These are phyloP conservation scores for Xylariaceae sp. DNA, from an alignment of 2,329 filamentous ascomycete species.

Conservation along the genomic window DNA sequence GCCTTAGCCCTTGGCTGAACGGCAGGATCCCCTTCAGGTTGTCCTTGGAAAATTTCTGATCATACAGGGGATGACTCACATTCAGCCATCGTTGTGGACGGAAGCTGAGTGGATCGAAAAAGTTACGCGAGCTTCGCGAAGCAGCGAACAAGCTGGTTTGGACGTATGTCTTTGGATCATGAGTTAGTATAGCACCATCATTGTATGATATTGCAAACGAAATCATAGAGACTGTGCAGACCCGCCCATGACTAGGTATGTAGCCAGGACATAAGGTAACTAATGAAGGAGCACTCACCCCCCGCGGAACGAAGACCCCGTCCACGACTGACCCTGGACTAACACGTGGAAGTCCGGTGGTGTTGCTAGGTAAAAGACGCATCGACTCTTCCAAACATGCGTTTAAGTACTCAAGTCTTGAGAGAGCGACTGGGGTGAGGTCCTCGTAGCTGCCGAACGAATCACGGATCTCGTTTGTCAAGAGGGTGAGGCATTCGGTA, in stretches of 20 bases:
- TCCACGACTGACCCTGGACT: conserved; percentile 11
- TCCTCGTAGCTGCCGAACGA: conserved; percentile 21
- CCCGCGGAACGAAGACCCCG: conserved; percentile 9
- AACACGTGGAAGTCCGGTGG: conserved; percentile 8
- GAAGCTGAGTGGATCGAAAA: neutral
- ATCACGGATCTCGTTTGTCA: conserved; percentile 24
- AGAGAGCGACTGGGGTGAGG: conserved; percentile 16
- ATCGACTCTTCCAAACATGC: conserved; percentile 28
- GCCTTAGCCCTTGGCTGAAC: neutral
- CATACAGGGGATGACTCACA: neutral
- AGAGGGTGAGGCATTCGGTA: conserved; percentile 12
- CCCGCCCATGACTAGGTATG: neutral
- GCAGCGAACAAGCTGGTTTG: neutral
- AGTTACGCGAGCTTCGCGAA: neutral
- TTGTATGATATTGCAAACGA: too few species aligned
- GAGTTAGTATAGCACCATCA: too few species aligned
- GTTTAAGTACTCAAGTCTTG: conserved; percentile 23
- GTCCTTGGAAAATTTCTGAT: neutral
- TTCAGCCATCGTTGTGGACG: neutral
- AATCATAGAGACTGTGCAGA: neutral
- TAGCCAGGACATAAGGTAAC: neutral
- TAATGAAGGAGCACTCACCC: conserved; percentile 2
- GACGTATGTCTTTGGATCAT: too few species aligned
- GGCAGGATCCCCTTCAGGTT: neutral
- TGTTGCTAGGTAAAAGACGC: conserved; percentile 23